Conservation (phyloP, 2,329 filamentous ascomycete genomes). For the Cercospora citrullina region DNA sequence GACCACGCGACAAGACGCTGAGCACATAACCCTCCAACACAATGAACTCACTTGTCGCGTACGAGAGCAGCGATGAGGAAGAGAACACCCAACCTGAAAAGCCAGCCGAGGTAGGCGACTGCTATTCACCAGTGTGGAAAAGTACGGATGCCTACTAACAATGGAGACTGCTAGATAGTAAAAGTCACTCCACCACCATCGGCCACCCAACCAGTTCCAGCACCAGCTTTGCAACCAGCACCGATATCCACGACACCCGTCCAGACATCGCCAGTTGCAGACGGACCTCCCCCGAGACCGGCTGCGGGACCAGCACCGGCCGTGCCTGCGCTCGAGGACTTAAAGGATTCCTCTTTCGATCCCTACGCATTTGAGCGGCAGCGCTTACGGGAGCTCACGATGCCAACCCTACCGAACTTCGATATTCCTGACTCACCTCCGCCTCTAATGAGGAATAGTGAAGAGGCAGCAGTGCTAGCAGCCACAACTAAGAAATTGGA, state of each 20-base stretch:
- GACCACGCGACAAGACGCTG: neutral
- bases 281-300: constrained; percentile 20
- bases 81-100: constrained; percentile 34
- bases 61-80: constrained; percentile 52
- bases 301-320: constrained; percentile 11
- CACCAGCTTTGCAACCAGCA: neutral
- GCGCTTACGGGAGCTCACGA: constrained; percentile 68
- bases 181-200: constrained; percentile 1
- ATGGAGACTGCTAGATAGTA: constrained; percentile 34
- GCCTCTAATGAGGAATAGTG: constrained; percentile 41
- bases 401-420: constrained; percentile 70
- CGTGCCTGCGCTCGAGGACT: constrained; percentile 18
- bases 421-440: constrained; percentile 74
- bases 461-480: constrained; percentile 36
- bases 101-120: constrained; percentile 43
- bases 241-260: neutral
- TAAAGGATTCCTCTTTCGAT: constrained; percentile 46
- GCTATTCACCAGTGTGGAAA: constrained; percentile 29
- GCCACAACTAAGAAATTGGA: constrained; percentile 65
- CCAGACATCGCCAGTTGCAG: neutral
- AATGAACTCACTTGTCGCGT: constrained; percentile 45
- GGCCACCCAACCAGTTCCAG: neutral
- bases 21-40: neutral
- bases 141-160: constrained; percentile 51
- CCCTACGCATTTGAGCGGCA: constrained; percentile 68